Conservation (phyloP, 371 early-diverging fungal genomes). For the Actinomortierella wolfii region DNA sequence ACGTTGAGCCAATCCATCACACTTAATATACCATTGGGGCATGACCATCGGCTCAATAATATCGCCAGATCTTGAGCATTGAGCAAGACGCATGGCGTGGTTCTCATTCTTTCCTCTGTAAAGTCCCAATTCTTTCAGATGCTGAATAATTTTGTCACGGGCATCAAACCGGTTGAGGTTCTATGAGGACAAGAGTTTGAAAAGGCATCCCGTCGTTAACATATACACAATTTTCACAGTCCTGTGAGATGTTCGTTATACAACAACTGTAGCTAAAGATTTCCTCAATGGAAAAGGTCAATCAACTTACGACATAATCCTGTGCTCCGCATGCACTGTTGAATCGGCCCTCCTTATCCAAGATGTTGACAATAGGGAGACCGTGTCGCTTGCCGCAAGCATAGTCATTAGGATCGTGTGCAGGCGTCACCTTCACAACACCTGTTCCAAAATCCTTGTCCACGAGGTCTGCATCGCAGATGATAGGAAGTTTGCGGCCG, state of each 20-base stretch:
- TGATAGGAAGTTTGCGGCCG: constrained; percentile 83
- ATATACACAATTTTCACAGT: neutral
- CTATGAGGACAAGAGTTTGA: constrained; percentile 17
- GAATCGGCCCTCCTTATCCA: constrained; percentile 85
- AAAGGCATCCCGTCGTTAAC: neutral
- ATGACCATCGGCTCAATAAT: constrained; percentile 96
- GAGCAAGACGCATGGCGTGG: constrained; percentile 88
- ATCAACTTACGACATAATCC: constrained; percentile 53
- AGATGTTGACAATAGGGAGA: constrained; percentile 80
- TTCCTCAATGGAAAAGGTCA: neutral
- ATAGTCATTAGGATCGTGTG: constrained; percentile 97
- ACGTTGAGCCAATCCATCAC: constrained; percentile 78
- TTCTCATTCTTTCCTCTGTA: constrained; percentile 80
- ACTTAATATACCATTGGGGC: constrained; percentile 98
- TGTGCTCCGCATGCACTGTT: constrained; percentile 64
- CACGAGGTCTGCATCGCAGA: constrained; percentile 86
- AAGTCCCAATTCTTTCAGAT: constrained; percentile 62
- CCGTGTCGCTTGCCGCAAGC: constrained; percentile 88
- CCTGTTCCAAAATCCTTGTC: constrained; percentile 97
- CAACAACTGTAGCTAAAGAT: neutral
- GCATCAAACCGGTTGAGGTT: constrained; percentile 86
- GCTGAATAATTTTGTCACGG: constrained; percentile 70
- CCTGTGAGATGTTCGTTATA: neutral
- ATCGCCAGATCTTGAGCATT: constrained; percentile 92
- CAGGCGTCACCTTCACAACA: constrained; percentile 98